Conservation (phyloP, 768 basidiomycete species). For the Clathrus columnatus region DNA sequence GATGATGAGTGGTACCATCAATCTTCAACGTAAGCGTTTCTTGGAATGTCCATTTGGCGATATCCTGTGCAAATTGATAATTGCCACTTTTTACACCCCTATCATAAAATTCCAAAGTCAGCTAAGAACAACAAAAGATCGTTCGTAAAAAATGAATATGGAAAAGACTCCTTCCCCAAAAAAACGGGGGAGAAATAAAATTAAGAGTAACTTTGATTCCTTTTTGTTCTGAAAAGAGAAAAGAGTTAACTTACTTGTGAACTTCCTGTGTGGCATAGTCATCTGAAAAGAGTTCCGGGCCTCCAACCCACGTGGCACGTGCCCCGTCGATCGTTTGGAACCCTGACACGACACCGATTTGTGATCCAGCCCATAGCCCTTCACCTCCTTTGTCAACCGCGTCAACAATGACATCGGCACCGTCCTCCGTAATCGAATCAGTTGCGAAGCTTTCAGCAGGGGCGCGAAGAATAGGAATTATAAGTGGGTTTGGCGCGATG, state of each 20-base stretch:
- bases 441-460: constrained; percentile 69
- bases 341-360: constrained; percentile 71
- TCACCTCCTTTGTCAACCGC: constrained; percentile 69
- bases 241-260: constrained; percentile 36
- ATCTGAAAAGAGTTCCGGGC: constrained; percentile 73
- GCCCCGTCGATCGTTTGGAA: constrained; percentile 80
- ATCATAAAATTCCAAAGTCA: background rate
- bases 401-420: constrained; percentile 56
- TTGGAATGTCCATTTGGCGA: constrained; percentile 88
- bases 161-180: background rate
- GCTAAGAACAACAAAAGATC: background rate
- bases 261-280: constrained; percentile 58
- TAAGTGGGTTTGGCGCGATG: constrained; percentile 62
- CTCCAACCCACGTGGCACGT: constrained; percentile 74
- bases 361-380: constrained; percentile 74
- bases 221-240: background rate
- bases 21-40: constrained; percentile 76
- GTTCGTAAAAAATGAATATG: constrained; percentile 2
- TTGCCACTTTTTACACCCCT: constrained; percentile 69
- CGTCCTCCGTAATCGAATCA: constrained; percentile 41
- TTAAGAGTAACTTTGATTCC: background rate
- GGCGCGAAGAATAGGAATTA: constrained; percentile 76
- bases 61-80: constrained; percentile 57
- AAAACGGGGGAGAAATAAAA: background rate
- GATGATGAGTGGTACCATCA: constrained; percentile 64